These are phyloP conservation scores for Chloroidium sp. DNA, from an alignment of 163 green algal genomes.

Conservation along the genomic window DNA sequence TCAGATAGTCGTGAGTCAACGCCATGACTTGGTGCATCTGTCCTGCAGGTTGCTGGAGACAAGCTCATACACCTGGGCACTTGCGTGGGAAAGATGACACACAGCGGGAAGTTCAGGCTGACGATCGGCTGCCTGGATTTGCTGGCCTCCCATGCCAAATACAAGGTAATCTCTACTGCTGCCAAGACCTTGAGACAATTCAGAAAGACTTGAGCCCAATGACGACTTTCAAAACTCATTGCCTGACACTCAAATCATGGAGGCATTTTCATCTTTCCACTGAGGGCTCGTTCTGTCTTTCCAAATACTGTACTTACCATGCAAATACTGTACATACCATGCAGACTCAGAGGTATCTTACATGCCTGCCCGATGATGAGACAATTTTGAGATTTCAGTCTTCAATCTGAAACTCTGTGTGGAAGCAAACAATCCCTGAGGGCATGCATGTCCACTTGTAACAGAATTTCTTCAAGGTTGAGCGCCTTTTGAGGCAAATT, in stretches of 20 bases:
- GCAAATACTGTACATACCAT: neutral
- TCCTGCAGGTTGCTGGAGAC: constrained; percentile 68
- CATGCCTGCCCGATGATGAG: too few species aligned
- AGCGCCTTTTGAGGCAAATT: too few species aligned
- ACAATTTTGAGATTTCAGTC: too few species aligned
- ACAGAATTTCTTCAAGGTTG: neutral
- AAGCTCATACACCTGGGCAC: constrained; percentile 84
- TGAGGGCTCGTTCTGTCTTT: constrained; percentile 19
- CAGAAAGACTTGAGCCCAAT: neutral
- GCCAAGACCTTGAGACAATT: neutral
- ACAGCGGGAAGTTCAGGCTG: constrained; percentile 91
- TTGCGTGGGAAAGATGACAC: constrained; percentile 93
- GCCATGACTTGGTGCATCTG: neutral
- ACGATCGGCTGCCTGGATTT: constrained; percentile 88
- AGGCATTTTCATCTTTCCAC: constrained; percentile 54
- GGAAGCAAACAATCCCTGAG: too few species aligned
- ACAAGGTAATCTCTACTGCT: constrained; percentile 68
- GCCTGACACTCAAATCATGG: constrained; percentile 6
- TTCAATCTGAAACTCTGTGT: too few species aligned
- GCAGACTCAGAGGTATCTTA: too few species aligned
- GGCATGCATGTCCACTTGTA: neutral
- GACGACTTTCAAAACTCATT: constrained; percentile 1
- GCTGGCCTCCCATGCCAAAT: constrained; percentile 83
- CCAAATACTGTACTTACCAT: neutral
- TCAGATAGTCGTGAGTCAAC: neutral